Evolutionary conservation across 306 rosid species (phyloP).

Genomic region (Heteromeles arbutifolia): DNA sequence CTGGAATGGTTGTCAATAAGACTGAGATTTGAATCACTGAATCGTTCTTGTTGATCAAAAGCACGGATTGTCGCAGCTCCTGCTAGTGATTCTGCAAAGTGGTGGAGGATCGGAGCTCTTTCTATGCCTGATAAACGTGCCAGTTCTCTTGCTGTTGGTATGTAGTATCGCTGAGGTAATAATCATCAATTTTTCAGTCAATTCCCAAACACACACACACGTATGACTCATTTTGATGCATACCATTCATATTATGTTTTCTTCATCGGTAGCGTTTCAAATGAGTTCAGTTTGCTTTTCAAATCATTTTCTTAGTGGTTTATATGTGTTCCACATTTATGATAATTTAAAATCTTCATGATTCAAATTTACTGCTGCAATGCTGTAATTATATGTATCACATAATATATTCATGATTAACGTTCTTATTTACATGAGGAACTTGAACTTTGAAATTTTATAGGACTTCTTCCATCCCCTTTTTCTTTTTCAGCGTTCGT

Average conservation of each 20-base stretch:
- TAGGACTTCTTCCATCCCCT: background rate
- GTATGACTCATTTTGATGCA: background rate
- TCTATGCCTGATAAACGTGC: constrained; percentile 81
- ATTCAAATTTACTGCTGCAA: background rate
- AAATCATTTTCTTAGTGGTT: background rate
- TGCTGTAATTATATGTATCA: background rate
- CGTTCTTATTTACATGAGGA: background rate
- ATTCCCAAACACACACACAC: background rate
- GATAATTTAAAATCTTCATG: background rate
- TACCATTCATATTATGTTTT: background rate
- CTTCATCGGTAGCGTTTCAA: background rate
- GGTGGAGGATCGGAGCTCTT: constrained; percentile 87
- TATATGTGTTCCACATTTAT: background rate
- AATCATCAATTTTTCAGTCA: constrained; percentile 9
- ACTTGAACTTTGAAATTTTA: background rate
- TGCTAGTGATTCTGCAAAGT: constrained; percentile 82
- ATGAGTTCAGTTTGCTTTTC: background rate
- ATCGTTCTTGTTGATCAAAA: constrained; percentile 78
- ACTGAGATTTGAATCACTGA: constrained; percentile 46
- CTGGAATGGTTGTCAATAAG: constrained; percentile 72
- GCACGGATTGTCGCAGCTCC: constrained; percentile 91
- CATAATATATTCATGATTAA: background rate
- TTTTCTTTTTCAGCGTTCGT: background rate
- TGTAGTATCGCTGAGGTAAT: constrained; percentile 68
- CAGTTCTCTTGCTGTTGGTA: constrained; percentile 90